phyloP scores from a whole-genome alignment of 495 filamentous ascomycete species.

The Pseudomonodictys pantanalensis region DNA sequence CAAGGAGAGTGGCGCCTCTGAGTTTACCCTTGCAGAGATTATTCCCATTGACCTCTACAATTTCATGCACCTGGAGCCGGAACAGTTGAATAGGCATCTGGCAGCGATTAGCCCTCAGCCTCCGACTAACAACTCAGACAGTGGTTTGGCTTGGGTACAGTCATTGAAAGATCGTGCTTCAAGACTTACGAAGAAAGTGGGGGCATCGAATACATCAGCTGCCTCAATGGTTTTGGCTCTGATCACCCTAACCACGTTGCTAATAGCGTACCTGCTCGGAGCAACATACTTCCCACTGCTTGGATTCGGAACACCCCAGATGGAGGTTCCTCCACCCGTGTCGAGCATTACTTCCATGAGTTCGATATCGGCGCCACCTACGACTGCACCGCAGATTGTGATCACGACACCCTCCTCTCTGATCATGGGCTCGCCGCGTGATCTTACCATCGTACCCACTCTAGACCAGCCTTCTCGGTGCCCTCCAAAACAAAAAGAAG shows the following conservation, averaged over 20 bases:
- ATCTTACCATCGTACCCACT: neutral
- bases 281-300: neutral
- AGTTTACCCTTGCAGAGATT: constrained; percentile 10
- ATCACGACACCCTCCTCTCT: neutral
- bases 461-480: neutral
- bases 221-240: neutral
- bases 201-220: neutral
- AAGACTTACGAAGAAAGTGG: neutral
- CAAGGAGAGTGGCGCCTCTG: neutral
- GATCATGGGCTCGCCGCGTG: neutral
- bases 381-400: neutral
- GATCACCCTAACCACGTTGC: neutral
- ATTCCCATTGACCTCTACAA: constrained; percentile 26
- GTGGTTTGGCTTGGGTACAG: no score
- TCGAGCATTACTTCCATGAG: neutral
- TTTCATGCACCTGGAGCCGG: constrained; percentile 25
- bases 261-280: neutral
- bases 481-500: neutral
- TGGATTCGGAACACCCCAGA: neutral
- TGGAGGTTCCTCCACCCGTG: neutral
- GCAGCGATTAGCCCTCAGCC: neutral
- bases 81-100: constrained; percentile 31
- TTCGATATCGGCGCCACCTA: neutral
- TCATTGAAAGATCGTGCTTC: neutral
- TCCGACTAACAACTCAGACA: no score